phyloP scores from a whole-genome alignment of 495 filamentous ascomycete genomes.

The Penicillium paxilli region DNA sequence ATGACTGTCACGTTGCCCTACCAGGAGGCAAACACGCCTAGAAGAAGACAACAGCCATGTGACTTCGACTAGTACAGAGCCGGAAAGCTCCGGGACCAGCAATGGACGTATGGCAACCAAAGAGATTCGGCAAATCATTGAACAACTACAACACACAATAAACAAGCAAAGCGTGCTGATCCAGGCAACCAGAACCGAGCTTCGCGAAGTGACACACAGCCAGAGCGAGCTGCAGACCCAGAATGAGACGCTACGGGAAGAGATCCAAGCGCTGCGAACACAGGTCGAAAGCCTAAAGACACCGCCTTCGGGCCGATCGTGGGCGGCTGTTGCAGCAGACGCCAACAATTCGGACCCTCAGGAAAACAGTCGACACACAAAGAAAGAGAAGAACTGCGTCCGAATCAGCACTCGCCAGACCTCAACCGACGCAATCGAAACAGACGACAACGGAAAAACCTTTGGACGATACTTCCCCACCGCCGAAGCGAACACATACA shows the following conservation, averaged over 20 bases:
- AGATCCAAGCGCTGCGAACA: no score
- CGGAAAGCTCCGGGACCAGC: slow-evolving; percentile 5
- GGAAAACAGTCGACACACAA: neutral
- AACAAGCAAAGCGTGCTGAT: neutral
- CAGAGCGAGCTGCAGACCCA: neutral
- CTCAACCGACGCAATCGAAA: slow-evolving; percentile 19
- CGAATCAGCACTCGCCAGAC: slow-evolving; percentile 18
- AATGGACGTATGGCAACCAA: slow-evolving; percentile 4
- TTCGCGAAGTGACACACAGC: neutral
- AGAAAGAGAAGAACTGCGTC: slow-evolving; percentile 15
- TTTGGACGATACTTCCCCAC: slow-evolving; percentile 21
- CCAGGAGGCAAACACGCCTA: slow-evolving; percentile 2
- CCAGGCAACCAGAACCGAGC: neutral
- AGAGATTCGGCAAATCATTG: slow-evolving; percentile 3
- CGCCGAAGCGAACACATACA: slow-evolving; percentile 15
- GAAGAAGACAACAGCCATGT: slow-evolving; percentile 5
- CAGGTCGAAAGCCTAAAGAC: no score
- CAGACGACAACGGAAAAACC: slow-evolving; percentile 8
- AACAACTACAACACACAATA: neutral
- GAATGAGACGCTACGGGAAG: neutral
- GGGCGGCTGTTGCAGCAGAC: no score
- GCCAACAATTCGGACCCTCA: no score
- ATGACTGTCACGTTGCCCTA: no score
- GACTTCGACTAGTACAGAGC: neutral
- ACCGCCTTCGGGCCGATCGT: no score